Percentiles rank a stretch among this genome's conserved stretches.
Conservation (phyloP, 73 alveolate genomes). For the Blepharisma japonicum region DNA sequence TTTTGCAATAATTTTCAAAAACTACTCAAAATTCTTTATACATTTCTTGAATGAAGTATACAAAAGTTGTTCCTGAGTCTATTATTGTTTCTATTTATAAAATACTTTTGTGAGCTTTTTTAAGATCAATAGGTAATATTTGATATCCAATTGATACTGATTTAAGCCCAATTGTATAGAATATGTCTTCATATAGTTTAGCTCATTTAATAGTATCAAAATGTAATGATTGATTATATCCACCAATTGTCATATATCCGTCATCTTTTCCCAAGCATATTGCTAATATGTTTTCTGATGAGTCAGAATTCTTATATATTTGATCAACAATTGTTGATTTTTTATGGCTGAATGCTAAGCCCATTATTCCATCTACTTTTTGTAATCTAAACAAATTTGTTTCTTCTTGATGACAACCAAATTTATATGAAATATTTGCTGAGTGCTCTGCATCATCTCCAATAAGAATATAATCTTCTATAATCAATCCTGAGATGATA, state of each 20-base stretch:
- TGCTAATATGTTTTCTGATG: constrained; percentile 68
- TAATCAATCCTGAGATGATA: constrained; percentile 68
- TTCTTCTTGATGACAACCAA: constrained; percentile 88
- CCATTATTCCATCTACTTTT: constrained; percentile 95
- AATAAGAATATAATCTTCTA: constrained; percentile 61
- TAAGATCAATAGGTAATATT: constrained; percentile 25
- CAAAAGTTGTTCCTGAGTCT: constrained; percentile 71
- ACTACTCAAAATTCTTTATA: constrained; percentile 29
- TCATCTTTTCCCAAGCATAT: constrained; percentile 87
- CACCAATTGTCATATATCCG: constrained; percentile 79
- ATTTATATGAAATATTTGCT: not conserved
- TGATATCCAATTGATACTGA: not conserved
- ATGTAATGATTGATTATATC: constrained; percentile 63
- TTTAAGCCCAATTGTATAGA: constrained; percentile 27
- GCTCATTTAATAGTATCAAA: constrained; percentile 41
- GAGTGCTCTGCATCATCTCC: constrained; percentile 53
- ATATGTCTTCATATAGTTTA: constrained; percentile 29
- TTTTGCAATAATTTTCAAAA: constrained; percentile 39
- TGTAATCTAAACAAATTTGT: constrained; percentile 81
- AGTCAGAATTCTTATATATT: constrained; percentile 46
- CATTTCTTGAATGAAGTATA: constrained; percentile 45
- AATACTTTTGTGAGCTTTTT: constrained; percentile 26
- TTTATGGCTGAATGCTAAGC: constrained; percentile 63
- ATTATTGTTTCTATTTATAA: constrained; percentile 38
- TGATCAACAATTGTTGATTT: constrained; percentile 47